A percentile compares a stretch with the other conserved stretches of the same genome.
Conservation (phyloP, 352 stramenopile genomes). For the Halophytophthora batemanensis region DNA sequence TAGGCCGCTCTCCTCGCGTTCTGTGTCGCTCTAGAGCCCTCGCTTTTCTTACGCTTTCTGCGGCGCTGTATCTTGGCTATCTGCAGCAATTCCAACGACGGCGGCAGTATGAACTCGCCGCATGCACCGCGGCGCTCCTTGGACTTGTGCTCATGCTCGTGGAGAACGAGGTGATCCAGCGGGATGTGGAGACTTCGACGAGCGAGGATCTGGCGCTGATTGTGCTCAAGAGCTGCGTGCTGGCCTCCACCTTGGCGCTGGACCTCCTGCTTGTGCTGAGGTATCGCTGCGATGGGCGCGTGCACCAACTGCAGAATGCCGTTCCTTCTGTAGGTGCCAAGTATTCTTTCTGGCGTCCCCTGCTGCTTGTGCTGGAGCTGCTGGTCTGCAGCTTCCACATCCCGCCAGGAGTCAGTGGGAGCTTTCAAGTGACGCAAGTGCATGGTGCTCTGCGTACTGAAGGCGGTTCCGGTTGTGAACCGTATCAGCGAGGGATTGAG, state of each 20-base stretch:
- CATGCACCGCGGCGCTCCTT: conserved; percentile 38
- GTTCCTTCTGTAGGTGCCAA: conserved; percentile 22
- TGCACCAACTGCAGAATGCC: conserved; percentile 54
- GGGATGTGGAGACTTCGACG: conserved; percentile 1
- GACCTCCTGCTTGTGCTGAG: conserved; percentile 44
- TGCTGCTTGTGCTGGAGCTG: conserved; percentile 48
- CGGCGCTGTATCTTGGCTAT: neutral
- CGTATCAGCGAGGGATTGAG: conserved; percentile 22
- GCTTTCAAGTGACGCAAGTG: conserved; percentile 44
- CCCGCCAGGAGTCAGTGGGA: conserved; percentile 38
- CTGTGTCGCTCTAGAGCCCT: neutral
- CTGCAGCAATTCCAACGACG: conserved; percentile 48
- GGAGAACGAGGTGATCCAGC: conserved; percentile 60
- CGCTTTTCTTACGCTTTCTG: neutral
- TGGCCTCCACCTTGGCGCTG: conserved; percentile 39
- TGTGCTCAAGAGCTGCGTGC: conserved; percentile 36
- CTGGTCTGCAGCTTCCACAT: conserved; percentile 65
- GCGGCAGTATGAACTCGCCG: conserved; percentile 46
- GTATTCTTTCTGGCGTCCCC: conserved; percentile 23
- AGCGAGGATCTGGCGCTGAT: conserved; percentile 9
- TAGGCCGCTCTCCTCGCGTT: too few species aligned
- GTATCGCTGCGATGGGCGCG: conserved; percentile 40
- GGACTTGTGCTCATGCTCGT: conserved; percentile 65
- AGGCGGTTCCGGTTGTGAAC: conserved; percentile 11
- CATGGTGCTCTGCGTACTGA: conserved; percentile 26